Conservation (phyloP, 2,329 filamentous ascomycete genomes). For the Colletotrichum sp. region DNA sequence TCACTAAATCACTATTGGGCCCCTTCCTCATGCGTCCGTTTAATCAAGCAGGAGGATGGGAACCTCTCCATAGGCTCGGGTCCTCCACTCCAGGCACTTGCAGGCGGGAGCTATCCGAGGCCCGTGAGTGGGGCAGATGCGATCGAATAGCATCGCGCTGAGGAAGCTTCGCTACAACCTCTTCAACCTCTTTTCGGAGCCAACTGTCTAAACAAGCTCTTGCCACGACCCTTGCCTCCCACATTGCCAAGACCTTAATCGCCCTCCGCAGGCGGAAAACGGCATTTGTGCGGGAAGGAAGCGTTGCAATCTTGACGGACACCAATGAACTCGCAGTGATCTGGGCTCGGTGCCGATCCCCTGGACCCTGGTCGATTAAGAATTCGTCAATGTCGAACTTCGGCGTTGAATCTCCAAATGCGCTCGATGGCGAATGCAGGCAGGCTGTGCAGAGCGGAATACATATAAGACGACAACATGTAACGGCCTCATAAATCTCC, state of each 20-base stretch:
- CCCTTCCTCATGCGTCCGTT: not conserved
- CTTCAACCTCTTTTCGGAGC: not conserved
- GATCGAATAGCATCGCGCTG: conserved; percentile 3
- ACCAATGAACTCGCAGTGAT: not conserved
- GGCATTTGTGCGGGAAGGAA: conserved; percentile 3
- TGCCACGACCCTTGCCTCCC: not conserved
- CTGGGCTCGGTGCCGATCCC: not conserved
- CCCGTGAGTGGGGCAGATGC: conserved; percentile 6
- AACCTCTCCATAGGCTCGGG: not conserved
- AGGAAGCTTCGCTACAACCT: not conserved
- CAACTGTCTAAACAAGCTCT: not conserved
- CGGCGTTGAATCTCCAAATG: not conserved
- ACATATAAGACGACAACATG: not conserved
- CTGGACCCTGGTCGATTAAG: not conserved
- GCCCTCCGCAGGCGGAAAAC: not conserved
- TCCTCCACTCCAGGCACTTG: not conserved
- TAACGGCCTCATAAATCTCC: not conserved
- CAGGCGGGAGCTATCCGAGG: not conserved
- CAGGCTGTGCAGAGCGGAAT: not conserved
- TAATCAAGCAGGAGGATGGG: not conserved
- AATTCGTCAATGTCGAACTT: not conserved
- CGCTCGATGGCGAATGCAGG: not conserved
- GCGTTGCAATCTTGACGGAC: not conserved
- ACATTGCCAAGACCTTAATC: not conserved
- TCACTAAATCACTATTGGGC: not conserved